Percentiles rank a stretch among this genome's conserved stretches.
Conservation (phyloP, 2,329 filamentous ascomycete genomes). For the Fusarium setosum region DNA sequence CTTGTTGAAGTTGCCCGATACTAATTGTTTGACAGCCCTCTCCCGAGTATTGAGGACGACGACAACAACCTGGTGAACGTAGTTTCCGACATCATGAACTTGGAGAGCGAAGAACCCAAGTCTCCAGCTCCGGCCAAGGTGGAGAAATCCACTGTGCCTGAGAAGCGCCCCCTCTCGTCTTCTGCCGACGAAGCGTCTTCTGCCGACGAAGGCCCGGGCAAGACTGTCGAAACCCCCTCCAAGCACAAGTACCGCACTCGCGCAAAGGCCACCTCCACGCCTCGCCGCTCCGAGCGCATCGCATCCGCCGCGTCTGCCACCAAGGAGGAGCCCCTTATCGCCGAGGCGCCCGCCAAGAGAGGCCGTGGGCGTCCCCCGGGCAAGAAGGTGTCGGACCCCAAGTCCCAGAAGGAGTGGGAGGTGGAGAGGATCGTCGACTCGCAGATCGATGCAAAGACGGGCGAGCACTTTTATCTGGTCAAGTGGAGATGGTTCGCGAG, state of each 20-base stretch:
- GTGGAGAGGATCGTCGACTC: slow-evolving; percentile 61
- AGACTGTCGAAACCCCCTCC: neutral
- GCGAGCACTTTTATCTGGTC: slow-evolving; percentile 58
- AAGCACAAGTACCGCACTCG: slow-evolving; percentile 22
- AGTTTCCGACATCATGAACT: slow-evolving; percentile 19
- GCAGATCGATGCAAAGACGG: slow-evolving; percentile 50
- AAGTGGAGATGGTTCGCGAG: slow-evolving; percentile 64
- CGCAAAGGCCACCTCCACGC: neutral
- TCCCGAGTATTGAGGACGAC: slow-evolving; percentile 21
- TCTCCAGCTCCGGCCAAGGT: neutral
- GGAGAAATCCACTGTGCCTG: neutral
- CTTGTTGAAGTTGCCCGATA: fast-evolving
- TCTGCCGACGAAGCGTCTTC: neutral
- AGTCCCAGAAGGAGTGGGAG: slow-evolving; percentile 52
- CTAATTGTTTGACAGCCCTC: slow-evolving; percentile 18
- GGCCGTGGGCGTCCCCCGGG: slow-evolving; percentile 18
- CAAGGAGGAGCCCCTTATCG: neutral
- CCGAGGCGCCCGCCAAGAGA: neutral
- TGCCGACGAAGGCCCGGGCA: neutral
- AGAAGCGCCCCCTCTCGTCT: slow-evolving; percentile 11
- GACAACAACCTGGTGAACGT: neutral
- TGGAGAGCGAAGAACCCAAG: neutral
- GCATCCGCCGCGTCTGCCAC: neutral
- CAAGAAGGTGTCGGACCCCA: slow-evolving; percentile 23
- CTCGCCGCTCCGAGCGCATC: slow-evolving; percentile 31